phyloP scores from a whole-genome alignment of 2,329 filamentous ascomycete genomes.

The Botrytis byssoidea region DNA sequence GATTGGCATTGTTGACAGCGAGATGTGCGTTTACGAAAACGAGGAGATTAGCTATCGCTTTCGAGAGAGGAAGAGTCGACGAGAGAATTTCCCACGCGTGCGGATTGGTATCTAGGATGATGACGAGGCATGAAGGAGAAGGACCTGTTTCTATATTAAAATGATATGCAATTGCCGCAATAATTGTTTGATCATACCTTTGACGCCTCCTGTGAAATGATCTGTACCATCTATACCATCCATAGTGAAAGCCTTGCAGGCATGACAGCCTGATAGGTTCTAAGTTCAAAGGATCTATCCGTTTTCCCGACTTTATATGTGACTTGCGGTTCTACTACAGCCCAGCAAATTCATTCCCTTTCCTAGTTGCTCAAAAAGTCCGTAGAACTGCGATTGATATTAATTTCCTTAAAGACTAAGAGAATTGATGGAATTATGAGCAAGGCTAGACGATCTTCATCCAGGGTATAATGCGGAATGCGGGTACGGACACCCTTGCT shows the following conservation, averaged over 20 bases:
- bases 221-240: conserved; percentile 63
- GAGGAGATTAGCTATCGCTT: conserved; percentile 83
- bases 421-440: neutral
- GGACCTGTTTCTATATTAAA: conserved; percentile 44
- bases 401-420: neutral
- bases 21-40: conserved; percentile 97
- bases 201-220: conserved; percentile 49
- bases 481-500: neutral
- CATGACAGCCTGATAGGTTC: conserved; percentile 25
- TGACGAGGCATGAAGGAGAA: conserved; percentile 78
- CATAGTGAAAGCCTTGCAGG: conserved; percentile 47
- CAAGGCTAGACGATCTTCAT: conserved; percentile 14
- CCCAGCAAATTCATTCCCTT: neutral
- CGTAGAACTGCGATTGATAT: neutral
- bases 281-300: neutral
- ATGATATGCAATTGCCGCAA: neutral
- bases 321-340: neutral
- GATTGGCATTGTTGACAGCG: conserved; percentile 89
- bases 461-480: neutral
- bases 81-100: conserved; percentile 85
- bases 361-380: neutral
- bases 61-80: conserved; percentile 72
- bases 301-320: neutral
- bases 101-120: conserved; percentile 95
- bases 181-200: conserved; percentile 42